Evolutionary conservation across 805 yeast species (phyloP), one percentile per base, ranked within the genome.

Genomic region (Yamadazyma akitaensis): DNA sequence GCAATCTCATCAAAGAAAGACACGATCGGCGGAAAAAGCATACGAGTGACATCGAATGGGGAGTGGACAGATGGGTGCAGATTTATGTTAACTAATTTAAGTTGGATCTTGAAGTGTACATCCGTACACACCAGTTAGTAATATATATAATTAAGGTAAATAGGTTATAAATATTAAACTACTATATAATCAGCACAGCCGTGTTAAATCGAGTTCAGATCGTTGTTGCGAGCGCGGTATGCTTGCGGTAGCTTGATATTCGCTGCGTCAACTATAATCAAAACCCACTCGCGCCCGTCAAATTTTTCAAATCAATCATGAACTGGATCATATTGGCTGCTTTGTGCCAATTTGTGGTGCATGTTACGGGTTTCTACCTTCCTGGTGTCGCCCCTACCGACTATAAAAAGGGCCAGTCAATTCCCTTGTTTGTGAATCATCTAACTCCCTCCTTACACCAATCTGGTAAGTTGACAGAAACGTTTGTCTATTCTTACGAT

Each of bases 311-410:
- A 24, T 21, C 17, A 37, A 37, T 14, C 41, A 38, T 25, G 33
- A 26, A 35, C n/a, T 36, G 46, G 46, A 26, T 36, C n/a, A 3
- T 28, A 13, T 13, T 43, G 14, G 9, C 37, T 14, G 41, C 46
- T 9, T 19, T 40, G 25, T 37, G 34, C 32, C 43, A 41, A 17
- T 25, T 46, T 2, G n/a, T 45, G 25, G 18, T 16, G 5, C 13
- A 30, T 17, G 38, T 37, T 2, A 43, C 53, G 32, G 96, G 84
- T 2, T 92, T 94, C 68, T 92, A 94, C 62, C 73, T 94, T 46
- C 98, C 98, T 0, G 98, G 98, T 8, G 94, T 90, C 19, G 96
- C 98, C 0, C 98, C 99, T 16, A 87, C 95, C 1, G 85, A 92
- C 42, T 94, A 92, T 61, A 72, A 76, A 39, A 74, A 79, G 49